A percentile compares a stretch with the other conserved stretches of the same genome.
Evolutionary conservation across 768 basidiomycete species (phyloP).

Genomic region (Hydnomerulius pinastri): DNA sequence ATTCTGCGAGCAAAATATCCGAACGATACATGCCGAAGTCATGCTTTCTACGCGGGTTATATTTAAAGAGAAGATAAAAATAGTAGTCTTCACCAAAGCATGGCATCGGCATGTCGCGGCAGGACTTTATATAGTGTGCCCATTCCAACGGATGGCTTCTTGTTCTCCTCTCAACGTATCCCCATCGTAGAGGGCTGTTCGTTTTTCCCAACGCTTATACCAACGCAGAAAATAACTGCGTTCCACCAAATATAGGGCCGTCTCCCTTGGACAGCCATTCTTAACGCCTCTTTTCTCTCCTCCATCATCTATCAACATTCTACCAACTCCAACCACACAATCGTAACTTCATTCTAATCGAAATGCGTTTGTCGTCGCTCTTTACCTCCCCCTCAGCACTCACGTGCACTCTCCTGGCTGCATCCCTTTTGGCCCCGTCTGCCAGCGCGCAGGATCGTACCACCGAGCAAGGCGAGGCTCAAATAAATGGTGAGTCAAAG

Average conservation of each 20-base stretch:
- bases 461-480: slow-evolving; percentile 37
- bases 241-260: slow-evolving; percentile 3
- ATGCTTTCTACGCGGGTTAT: background rate
- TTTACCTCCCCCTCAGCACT: slow-evolving; percentile 7
- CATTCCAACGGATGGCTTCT: background rate
- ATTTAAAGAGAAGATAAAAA: background rate
- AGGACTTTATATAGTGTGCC: background rate
- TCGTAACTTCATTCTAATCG: slow-evolving; percentile 2
- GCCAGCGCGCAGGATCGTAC: slow-evolving; percentile 31
- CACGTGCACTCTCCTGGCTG: slow-evolving; percentile 3
- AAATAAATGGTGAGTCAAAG: slow-evolving; percentile 35
- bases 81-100: too few species aligned
- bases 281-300: background rate
- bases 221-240: too few species aligned
- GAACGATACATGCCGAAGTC: too few species aligned
- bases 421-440: slow-evolving; percentile 4
- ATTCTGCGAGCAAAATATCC: too few species aligned
- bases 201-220: too few species aligned
- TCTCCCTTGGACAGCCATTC: background rate
- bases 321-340: background rate
- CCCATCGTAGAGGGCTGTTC: background rate
- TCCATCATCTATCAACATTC: background rate
- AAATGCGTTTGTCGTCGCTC: slow-evolving; percentile 23
- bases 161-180: background rate
- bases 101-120: slow-evolving; percentile 1